Conservation (phyloP, 371 early-diverging fungal genomes). For the Basidiobolus meristosporus region DNA sequence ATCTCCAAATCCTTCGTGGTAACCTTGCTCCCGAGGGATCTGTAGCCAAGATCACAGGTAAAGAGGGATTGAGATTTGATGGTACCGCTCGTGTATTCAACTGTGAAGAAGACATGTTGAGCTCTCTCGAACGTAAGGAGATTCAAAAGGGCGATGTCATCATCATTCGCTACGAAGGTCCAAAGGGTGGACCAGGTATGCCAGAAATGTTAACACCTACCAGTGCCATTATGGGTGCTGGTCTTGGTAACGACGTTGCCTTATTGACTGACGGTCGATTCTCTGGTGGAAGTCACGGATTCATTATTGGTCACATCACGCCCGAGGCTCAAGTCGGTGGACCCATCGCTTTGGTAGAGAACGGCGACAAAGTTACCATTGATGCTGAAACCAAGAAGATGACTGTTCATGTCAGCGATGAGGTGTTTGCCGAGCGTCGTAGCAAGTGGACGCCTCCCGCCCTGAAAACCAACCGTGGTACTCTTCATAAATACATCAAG, state of each 20-base stretch:
- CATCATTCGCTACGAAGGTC: slow-evolving; percentile 78
- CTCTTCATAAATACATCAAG: slow-evolving; percentile 77
- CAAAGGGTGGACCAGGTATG: slow-evolving; percentile 88
- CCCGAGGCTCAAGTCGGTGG: slow-evolving; percentile 96
- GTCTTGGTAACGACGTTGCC: slow-evolving; percentile 89
- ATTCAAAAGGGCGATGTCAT: slow-evolving; percentile 79
- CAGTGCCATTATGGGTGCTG: slow-evolving; percentile 94
- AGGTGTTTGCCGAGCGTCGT: slow-evolving; percentile 48
- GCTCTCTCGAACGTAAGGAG: slow-evolving; percentile 55
- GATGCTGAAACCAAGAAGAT: slow-evolving; percentile 64
- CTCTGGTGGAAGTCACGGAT: slow-evolving; percentile 93
- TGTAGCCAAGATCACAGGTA: slow-evolving; percentile 97
- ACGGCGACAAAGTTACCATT: slow-evolving; percentile 76
- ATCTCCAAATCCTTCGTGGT: slow-evolving; percentile 81
- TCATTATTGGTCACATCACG: slow-evolving; percentile 94
- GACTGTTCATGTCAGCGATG: slow-evolving; percentile 47
- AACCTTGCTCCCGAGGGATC: slow-evolving; percentile 93
- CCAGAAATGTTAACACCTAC: slow-evolving; percentile 93
- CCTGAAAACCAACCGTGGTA: slow-evolving; percentile 71
- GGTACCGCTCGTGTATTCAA: slow-evolving; percentile 84
- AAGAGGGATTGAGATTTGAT: slow-evolving; percentile 77
- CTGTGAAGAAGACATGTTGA: slow-evolving; percentile 73
- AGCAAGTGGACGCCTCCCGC: slow-evolving; percentile 56
- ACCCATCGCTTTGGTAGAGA: slow-evolving; percentile 72
- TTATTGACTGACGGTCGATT: slow-evolving; percentile 93